phyloP scores from a whole-genome alignment of 1,139 yeast genomes.

The Hansenula lynferdii region DNA sequence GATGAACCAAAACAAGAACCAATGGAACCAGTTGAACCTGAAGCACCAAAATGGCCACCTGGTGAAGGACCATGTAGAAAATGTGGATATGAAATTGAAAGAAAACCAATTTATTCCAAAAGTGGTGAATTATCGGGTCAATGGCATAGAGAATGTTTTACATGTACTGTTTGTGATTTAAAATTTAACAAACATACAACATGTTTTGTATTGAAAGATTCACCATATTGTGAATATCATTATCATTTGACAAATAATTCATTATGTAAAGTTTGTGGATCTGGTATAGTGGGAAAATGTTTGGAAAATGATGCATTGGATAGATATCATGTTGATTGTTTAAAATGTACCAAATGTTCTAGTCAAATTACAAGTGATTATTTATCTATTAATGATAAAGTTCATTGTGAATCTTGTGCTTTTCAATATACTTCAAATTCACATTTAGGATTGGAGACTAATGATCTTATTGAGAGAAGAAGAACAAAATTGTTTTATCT shows the following conservation, averaged over 20 bases:
- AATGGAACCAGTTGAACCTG: constrained; percentile 2
- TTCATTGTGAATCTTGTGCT: constrained; percentile 43
- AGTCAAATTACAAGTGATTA: constrained; percentile 48
- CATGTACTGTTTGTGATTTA: constrained; percentile 58
- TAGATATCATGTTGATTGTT: constrained; percentile 63
- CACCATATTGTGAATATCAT: constrained; percentile 78
- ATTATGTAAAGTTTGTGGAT: constrained; percentile 62
- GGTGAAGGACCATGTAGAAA: constrained; percentile 74
- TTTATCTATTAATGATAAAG: constrained; percentile 43
- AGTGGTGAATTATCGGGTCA: constrained; percentile 83
- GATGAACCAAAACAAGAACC: not conserved
- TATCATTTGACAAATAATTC: constrained; percentile 77
- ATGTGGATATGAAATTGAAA: constrained; percentile 47
- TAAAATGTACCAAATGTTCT: constrained; percentile 52
- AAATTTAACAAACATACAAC: constrained; percentile 56
- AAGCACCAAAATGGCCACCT: constrained; percentile 30
- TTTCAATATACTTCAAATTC: constrained; percentile 3
- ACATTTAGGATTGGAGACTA: not conserved
- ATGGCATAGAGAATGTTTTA: constrained; percentile 89
- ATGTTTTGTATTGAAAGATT: constrained; percentile 75
- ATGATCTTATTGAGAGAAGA: constrained; percentile 6
- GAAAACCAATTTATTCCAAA: constrained; percentile 62
- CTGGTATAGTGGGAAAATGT: constrained; percentile 89
- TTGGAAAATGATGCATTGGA: constrained; percentile 68
- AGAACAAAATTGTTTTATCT: constrained; percentile 5